Conservation (phyloP, 441 rosid species). For the Jatropha multifida region DNA sequence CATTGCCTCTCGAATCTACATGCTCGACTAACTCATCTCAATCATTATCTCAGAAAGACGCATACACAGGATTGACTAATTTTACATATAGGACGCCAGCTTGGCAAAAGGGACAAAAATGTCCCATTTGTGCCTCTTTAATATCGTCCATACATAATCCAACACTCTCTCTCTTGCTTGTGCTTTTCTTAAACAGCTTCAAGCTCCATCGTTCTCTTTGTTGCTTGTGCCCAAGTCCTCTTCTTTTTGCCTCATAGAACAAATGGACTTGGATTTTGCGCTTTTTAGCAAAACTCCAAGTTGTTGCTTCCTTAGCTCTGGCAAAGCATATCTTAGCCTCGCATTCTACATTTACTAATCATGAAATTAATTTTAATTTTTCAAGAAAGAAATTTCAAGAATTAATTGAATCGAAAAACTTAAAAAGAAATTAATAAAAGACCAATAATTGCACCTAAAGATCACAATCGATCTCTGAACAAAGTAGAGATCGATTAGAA, state of each 20-base stretch:
- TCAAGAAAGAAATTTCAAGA: background rate
- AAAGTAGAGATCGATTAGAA: no score
- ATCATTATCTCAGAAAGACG: no score
- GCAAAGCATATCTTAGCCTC: constrained; percentile 29
- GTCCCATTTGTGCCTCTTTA: no score
- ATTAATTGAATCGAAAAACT: background rate
- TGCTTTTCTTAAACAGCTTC: constrained; percentile 38
- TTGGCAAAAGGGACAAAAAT: no score
- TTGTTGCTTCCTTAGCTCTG: constrained; percentile 38
- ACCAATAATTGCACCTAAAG: constrained; percentile 32
- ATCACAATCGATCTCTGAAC: no score
- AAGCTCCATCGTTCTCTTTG: constrained; percentile 38
- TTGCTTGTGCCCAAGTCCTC: constrained; percentile 41
- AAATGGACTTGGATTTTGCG: constrained; percentile 30
- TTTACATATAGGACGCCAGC: no score
- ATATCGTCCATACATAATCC: no score
- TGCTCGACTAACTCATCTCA: constrained; percentile 51
- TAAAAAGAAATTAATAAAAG: background rate
- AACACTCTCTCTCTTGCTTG: constrained; percentile 29
- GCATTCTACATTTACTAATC: constrained; percentile 33
- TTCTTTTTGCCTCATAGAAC: constrained; percentile 14
- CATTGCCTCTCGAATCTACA: constrained; percentile 78
- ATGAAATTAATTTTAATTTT: background rate
- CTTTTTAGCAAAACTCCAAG: constrained; percentile 23
- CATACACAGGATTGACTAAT: no score